A percentile compares a stretch with the other conserved stretches of the same genome.
phyloP scores from a whole-genome alignment of 192 early-diverging fungal genomes.

The Rhizophagus prolifer region DNA sequence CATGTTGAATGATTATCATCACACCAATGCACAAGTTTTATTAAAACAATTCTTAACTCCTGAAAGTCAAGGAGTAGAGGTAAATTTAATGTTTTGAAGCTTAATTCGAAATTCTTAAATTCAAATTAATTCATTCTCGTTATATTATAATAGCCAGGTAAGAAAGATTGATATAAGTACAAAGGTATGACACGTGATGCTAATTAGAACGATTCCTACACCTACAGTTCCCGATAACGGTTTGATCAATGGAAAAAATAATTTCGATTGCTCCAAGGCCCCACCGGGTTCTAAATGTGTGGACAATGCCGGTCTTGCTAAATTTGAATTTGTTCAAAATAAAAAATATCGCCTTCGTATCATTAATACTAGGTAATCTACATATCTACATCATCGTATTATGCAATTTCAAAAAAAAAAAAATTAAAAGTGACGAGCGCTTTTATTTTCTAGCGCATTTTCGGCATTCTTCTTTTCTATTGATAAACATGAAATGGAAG shows the following conservation, averaged over 20 bases:
- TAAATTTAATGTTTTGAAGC: constrained; percentile 31
- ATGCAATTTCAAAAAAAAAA: constrained; percentile 32
- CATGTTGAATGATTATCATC: constrained; percentile 42
- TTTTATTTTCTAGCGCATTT: constrained; percentile 48
- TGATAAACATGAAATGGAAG: constrained; percentile 69
- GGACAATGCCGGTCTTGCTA: too few species aligned
- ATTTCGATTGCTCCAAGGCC: too few species aligned
- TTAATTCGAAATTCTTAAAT: constrained; percentile 32
- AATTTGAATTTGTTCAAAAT: too few species aligned
- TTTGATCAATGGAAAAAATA: constrained; percentile 57
- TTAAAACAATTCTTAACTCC: constrained; percentile 36
- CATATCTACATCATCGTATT: constrained; percentile 27
- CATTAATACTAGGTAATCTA: too few species aligned
- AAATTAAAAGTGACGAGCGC: constrained; percentile 24
- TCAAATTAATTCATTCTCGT: constrained; percentile 32
- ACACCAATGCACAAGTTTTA: constrained; percentile 37
- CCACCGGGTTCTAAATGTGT: too few species aligned
- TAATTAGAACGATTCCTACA: constrained; percentile 33
- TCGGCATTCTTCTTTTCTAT: constrained; percentile 68
- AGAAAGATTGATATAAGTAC: constrained; percentile 31
- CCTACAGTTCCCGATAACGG: constrained; percentile 47
- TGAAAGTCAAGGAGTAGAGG: constrained; percentile 34
- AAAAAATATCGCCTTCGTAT: too few species aligned
- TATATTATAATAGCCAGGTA: constrained; percentile 33
- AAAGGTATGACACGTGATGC: constrained; percentile 24